Evolutionary conservation across 2,329 filamentous ascomycete species (phyloP), one percentile per base, ranked within the genome.

Genomic region (Arthrobotrys entomopaga): DNA sequence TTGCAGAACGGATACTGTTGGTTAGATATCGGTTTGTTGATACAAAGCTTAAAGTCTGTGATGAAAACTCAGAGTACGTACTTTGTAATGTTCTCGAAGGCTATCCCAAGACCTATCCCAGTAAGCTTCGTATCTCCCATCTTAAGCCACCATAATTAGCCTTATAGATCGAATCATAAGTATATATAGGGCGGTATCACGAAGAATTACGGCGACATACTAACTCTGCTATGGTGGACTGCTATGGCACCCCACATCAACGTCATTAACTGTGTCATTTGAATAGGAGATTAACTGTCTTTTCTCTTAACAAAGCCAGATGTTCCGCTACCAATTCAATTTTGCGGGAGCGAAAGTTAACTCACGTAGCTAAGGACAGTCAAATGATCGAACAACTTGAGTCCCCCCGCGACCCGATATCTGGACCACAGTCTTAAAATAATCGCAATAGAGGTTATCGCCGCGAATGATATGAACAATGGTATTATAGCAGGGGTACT

Each of bases 91-190:
- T 6, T 67, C 20, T 10, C 34, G 48, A 7, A 67, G 10, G 2
- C 15, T 19, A 38, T 63, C 42, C 65, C 65, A 70, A 4, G 57
- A 38, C 19, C 26, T 56, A 26, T 70, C 65, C 19, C 58, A 70
- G 22, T 26, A 63, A 11, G 40, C 34, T 19, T 40, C 29, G 26
- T 63, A 56, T 61, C 3, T 24, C 1, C 53, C 53, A 29, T 22
- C 63, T 66, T 50, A 6, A 38, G 40, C 52, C 15, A 57, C 24
- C 2, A 15, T 22, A n/a, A 8, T 22, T 16, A 49, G 24, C 26
- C 40, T 5, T 11, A 19, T 53, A 34, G 7, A 16, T 34, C 7
- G 20, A 16, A 26, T 40, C 34, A n/a, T 8, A 13, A 19, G 5
- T 34, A 16, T 54, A 5, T 24, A 19, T 22, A 19, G 53, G 16